Conservation (phyloP, 2,329 filamentous ascomycete species). For the Nigrospora osmanthi region DNA sequence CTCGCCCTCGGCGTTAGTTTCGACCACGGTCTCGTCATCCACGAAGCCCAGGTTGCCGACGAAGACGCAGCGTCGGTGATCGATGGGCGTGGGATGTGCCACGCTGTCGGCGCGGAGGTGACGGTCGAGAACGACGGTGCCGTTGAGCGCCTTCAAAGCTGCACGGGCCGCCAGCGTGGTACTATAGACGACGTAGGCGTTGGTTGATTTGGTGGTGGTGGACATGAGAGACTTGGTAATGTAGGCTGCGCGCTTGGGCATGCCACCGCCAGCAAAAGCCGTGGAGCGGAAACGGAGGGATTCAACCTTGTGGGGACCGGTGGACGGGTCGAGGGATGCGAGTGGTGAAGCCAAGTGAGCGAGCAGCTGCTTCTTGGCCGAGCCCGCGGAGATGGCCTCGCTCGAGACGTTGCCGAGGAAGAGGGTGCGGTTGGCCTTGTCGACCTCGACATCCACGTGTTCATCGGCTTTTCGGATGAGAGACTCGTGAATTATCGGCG, state of each 20-base stretch:
- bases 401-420: slow-evolving; percentile 89
- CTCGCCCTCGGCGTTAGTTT: slow-evolving; percentile 56
- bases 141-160: slow-evolving; percentile 73
- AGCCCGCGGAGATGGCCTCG: slow-evolving; percentile 73
- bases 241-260: slow-evolving; percentile 92
- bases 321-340: slow-evolving; percentile 36
- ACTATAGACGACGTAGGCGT: slow-evolving; percentile 88
- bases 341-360: slow-evolving; percentile 74
- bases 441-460: slow-evolving; percentile 50
- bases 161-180: slow-evolving; percentile 67
- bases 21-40: slow-evolving; percentile 73
- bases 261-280: slow-evolving; percentile 65
- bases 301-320: slow-evolving; percentile 64
- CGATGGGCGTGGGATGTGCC: slow-evolving; percentile 74
- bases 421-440: slow-evolving; percentile 83
- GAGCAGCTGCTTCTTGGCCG: slow-evolving; percentile 69
- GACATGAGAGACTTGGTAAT: slow-evolving; percentile 88
- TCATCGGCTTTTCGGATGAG: slow-evolving; percentile 40
- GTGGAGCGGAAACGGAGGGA: slow-evolving; percentile 92
- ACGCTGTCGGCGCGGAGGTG: slow-evolving; percentile 89
- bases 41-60: slow-evolving; percentile 95
- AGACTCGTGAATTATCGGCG: slow-evolving; percentile 48
- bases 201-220: slow-evolving; percentile 84
- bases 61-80: slow-evolving; percentile 87
- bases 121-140: slow-evolving; percentile 72